phyloP scores from a whole-genome alignment of 441 rosid species.

The Erodium trifolium region DNA sequence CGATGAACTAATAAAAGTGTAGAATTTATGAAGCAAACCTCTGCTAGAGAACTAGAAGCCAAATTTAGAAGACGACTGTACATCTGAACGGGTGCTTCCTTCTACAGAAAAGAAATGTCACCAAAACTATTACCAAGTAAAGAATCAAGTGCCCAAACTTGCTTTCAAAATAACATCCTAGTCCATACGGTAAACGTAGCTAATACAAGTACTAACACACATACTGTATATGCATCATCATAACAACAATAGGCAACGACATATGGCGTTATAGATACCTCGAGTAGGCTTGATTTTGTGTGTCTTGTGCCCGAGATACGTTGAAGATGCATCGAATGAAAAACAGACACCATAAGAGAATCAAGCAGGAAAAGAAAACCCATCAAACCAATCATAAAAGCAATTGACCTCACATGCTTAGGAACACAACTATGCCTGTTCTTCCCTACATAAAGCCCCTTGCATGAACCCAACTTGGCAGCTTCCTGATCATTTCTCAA shows the following conservation, averaged over 20 bases:
- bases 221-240: not conserved
- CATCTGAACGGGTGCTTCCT: constrained; percentile 54
- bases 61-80: constrained; percentile 52
- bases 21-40: constrained; percentile 38
- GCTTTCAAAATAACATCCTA: not conserved
- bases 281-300: constrained; percentile 14
- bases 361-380: constrained; percentile 52
- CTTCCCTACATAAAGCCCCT: constrained; percentile 28
- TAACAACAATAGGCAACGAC: not conserved
- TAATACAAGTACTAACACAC: not conserved
- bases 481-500: not conserved
- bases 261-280: constrained; percentile 32
- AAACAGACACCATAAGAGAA: constrained; percentile 53
- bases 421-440: constrained; percentile 41
- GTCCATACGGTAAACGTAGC: not conserved
- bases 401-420: constrained; percentile 38
- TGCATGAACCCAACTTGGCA: constrained; percentile 20
- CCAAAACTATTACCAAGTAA: not conserved
- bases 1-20: not conserved
- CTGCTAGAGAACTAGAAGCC: constrained; percentile 56
- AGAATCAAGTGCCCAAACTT: too few relatives aligned
- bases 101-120: constrained; percentile 19
- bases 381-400: constrained; percentile 38
- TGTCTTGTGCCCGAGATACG: constrained; percentile 31
- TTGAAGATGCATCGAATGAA: constrained; percentile 37